These are phyloP conservation scores for Epichloe brachyelytri DNA, from an alignment of 2,329 filamentous ascomycete species.

Conservation along the genomic window DNA sequence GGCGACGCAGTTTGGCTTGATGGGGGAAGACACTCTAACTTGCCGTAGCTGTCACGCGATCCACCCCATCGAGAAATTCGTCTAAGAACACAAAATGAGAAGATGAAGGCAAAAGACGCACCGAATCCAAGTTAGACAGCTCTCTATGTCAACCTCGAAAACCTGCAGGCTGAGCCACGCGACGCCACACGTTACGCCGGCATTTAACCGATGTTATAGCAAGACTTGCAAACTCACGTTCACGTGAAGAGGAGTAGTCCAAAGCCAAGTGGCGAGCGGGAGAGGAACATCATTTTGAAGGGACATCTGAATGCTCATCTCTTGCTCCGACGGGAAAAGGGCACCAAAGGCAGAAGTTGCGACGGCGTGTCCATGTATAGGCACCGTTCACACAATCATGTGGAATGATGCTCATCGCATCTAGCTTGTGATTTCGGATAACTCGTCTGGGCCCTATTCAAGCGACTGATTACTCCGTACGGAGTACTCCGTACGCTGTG, in stretches of 20 bases:
- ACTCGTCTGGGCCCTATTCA: no score
- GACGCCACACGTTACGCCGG: not conserved
- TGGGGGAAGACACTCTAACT: not conserved
- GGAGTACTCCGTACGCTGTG: not conserved
- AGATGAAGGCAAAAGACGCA: not conserved
- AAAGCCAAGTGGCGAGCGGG: no score
- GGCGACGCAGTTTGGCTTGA: not conserved
- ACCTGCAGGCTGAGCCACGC: not conserved
- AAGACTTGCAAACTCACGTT: no score
- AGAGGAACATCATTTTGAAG: no score
- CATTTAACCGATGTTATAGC: not conserved
- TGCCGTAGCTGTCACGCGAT: not conserved
- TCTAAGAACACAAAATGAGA: not conserved
- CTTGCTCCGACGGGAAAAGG: no score
- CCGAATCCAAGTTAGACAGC: not conserved
- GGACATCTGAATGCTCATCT: no score
- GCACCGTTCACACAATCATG: no score
- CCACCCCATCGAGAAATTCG: not conserved
- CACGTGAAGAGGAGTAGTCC: no score
- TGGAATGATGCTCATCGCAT: no score
- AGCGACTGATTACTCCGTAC: not conserved
- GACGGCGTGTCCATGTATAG: no score
- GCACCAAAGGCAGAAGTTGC: no score
- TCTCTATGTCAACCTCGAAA: not conserved
- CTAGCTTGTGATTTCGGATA: no score